Conservation (phyloP, 2,329 filamentous ascomycete genomes). For the Talaromyces sp. region DNA sequence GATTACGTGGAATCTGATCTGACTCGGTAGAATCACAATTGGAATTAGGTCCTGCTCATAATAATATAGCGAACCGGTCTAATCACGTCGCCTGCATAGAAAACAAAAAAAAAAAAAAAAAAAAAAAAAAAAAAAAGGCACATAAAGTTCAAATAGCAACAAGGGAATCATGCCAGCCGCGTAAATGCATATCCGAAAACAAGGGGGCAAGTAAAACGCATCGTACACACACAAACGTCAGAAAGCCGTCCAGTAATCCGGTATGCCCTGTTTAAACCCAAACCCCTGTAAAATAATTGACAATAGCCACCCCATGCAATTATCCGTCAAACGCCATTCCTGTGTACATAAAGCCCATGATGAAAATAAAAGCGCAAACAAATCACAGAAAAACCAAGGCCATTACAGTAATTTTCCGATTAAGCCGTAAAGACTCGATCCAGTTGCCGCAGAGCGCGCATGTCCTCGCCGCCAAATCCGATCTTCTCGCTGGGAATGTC, state of each 20-base stretch:
- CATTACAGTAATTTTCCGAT: slow-evolving; percentile 5
- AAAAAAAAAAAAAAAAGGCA: neutral
- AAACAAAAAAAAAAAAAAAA: neutral
- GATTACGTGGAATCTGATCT: neutral
- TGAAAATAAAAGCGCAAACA: neutral
- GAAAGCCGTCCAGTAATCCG: slow-evolving; percentile 3
- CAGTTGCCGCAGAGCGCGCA: slow-evolving; percentile 60
- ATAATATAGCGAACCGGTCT: neutral
- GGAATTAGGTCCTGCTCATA: neutral
- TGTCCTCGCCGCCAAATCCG: slow-evolving; percentile 57
- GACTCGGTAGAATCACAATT: neutral
- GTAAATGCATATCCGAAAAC: neutral
- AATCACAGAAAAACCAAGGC: slow-evolving; percentile 1
- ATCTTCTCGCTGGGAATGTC: slow-evolving; percentile 55
- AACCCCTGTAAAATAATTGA: neutral
- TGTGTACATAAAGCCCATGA: slow-evolving; percentile 5
- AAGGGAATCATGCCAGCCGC: neutral
- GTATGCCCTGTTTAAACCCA: slow-evolving; percentile 7
- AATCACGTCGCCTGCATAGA: neutral
- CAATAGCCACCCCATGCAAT: slow-evolving; percentile 7
- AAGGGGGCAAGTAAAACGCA: neutral
- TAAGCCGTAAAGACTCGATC: slow-evolving; percentile 49
- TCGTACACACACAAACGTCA: neutral
- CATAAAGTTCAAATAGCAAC: neutral
- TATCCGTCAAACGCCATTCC: slow-evolving; percentile 7